Evolutionary conservation across 164 flowering plant genomes (phyloP).

Genomic region (Paratinospora sagittata): DNA sequence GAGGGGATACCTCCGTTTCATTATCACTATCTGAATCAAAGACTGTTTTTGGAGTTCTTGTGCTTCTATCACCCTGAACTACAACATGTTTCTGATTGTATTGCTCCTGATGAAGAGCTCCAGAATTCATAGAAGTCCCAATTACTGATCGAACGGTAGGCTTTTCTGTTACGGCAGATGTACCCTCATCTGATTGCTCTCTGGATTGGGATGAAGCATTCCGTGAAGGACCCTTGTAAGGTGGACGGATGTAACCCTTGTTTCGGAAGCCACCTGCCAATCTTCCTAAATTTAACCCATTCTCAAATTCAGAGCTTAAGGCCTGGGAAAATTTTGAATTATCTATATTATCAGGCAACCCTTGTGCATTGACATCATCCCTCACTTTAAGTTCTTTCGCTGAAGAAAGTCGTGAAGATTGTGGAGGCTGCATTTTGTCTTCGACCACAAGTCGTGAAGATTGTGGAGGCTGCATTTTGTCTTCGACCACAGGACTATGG

Average conservation of each 20-base stretch:
- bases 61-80: slow-evolving; percentile 14
- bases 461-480: slow-evolving; percentile 11
- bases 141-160: slow-evolving; percentile 15
- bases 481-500: slow-evolving; percentile 9
- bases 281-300: slow-evolving; percentile 38
- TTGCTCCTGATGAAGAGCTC: slow-evolving; percentile 13
- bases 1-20: slow-evolving; percentile 25
- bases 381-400: slow-evolving; percentile 15
- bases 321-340: slow-evolving; percentile 17
- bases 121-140: slow-evolving; percentile 13
- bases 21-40: slow-evolving; percentile 33
- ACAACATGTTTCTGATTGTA: slow-evolving; percentile 16
- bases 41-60: slow-evolving; percentile 18
- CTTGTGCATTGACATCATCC: slow-evolving; percentile 4
- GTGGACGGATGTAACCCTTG: slow-evolving; percentile 47
- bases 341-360: slow-evolving; percentile 10
- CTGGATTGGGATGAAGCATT: slow-evolving; percentile 20
- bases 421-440: no score
- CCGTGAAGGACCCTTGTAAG: slow-evolving; percentile 29
- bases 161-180: slow-evolving; percentile 14
- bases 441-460: slow-evolving; percentile 15
- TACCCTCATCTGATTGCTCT: slow-evolving; percentile 19
- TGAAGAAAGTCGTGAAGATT: background rate
- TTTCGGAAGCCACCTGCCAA: slow-evolving; percentile 72
- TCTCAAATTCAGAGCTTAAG: slow-evolving; percentile 25